Conservation (phyloP, 345 rosid species). For the Citrus reticulata region DNA sequence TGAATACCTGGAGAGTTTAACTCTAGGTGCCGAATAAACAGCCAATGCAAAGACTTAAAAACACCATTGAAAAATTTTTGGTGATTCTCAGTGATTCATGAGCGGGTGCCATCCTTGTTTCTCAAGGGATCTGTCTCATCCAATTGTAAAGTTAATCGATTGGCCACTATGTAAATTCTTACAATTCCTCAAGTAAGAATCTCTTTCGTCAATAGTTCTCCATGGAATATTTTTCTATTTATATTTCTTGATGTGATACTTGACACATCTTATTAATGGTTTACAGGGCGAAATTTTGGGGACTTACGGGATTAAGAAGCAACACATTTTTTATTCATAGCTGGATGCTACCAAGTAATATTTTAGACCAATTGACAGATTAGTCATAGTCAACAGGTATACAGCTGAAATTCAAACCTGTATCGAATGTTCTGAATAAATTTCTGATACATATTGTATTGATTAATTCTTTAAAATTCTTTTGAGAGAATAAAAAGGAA, state of each 20-base stretch:
- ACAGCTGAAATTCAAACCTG: constrained; percentile 11
- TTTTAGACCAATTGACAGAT: not conserved
- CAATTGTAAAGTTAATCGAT: not conserved
- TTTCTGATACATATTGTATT: not conserved
- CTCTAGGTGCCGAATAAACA: constrained; percentile 21
- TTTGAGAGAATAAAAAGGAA: not conserved
- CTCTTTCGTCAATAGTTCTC: not conserved
- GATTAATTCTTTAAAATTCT: constrained; percentile 21
- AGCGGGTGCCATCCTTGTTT: not conserved
- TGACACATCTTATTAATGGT: constrained; percentile 3
- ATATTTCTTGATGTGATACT: not conserved
- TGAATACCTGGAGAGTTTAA: constrained; percentile 40
- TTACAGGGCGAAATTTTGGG: not conserved
- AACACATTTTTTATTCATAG: not conserved
- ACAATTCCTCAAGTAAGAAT: constrained; percentile 15
- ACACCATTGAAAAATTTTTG: not conserved
- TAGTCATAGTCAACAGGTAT: constrained; percentile 10
- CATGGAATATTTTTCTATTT: not conserved
- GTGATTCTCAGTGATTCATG: not conserved
- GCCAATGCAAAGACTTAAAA: constrained; percentile 17
- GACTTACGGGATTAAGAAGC: not conserved
- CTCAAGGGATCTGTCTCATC: constrained; percentile 6
- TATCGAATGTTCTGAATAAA: constrained; percentile 5
- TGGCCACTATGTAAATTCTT: not conserved
- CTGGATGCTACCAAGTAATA: not conserved